Base-by-base conservation (phyloP, 768 basidiomycete genomes). In the Suillus placidus region DNA sequence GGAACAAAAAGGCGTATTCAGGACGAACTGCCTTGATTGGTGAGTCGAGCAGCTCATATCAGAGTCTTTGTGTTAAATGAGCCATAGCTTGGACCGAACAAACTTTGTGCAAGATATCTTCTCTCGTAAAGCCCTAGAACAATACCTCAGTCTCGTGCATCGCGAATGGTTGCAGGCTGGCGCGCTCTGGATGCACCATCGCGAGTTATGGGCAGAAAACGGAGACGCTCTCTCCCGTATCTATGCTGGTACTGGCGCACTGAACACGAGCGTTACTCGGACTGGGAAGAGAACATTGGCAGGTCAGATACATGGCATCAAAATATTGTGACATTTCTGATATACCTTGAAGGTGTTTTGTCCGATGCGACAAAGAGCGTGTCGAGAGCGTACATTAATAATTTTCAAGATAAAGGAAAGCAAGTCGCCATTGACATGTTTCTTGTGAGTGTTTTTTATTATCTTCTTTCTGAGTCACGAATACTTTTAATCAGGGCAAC, bases 361-460 rank as follows among this genome's bases (percentile, higher is more conserved):
- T 95, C 94, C 6, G 96, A 99, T 79, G 97, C 97, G 4, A 97
- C 95, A 5, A 99, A 99, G 77, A 96, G 93, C 71, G 92, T 94
- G 38, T 94, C 93, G 4, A 87, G 97, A 66, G 96, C 96, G 43
- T 99, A 98, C 72, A 97, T 98, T 72, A 97, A 96, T 72, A 98
- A 98, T 74, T 97, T 99, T 74, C 92, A 96, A 71, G 97, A 99
- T 75, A 93, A 93, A 75, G 88, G 85, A 43, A 99, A 99, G 74
- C 97, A 99, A 72, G 76, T 85, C 4, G 95, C 96, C 0, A 99
- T 99, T 66, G 97, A 99, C 74, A 91, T 95, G 86, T 92, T 99
- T 71, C 82, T 99, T 71, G 97, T 96, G 63, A 52, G 88, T 77
- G 64, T 66, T 10, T 32, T 60, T 32, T 35, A n/a, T 38, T 32